Conservation (phyloP, 352 stramenopile genomes). For the Globisporangium nodosum region DNA sequence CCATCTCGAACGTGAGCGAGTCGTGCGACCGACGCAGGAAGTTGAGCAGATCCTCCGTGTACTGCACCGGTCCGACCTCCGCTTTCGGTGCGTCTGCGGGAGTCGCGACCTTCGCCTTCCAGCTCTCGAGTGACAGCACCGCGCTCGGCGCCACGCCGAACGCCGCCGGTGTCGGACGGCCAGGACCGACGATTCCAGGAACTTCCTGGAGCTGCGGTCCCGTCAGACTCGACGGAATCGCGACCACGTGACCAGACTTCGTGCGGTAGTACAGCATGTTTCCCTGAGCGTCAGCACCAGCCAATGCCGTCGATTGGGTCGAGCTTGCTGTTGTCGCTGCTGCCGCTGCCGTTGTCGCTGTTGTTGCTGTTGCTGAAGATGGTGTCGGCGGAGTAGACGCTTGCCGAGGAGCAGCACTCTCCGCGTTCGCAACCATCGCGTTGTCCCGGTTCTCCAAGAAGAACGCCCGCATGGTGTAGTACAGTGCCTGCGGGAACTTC, state of each 20-base stretch:
- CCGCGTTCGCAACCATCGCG: slow-evolving; percentile 43
- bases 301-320: slow-evolving; percentile 7
- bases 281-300: slow-evolving; percentile 3
- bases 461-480: slow-evolving; percentile 97
- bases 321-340: not conserved
- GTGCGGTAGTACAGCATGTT: slow-evolving; percentile 69
- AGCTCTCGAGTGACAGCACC: slow-evolving; percentile 67
- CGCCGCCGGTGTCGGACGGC: slow-evolving; percentile 46
- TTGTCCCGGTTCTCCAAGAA: slow-evolving; percentile 97
- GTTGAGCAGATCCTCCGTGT: slow-evolving; percentile 93
- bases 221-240: slow-evolving; percentile 53
- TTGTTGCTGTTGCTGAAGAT: not conserved
- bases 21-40: slow-evolving; percentile 90
- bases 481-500: slow-evolving; percentile 97
- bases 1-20: slow-evolving; percentile 91
- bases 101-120: slow-evolving; percentile 56
- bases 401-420: slow-evolving; percentile 14
- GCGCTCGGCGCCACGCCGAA: slow-evolving; percentile 62
- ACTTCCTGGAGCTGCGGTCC: slow-evolving; percentile 62
- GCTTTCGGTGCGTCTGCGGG: slow-evolving; percentile 37
- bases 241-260: slow-evolving; percentile 74
- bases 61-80: slow-evolving; percentile 82
- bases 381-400: slow-evolving; percentile 10
- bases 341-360: slow-evolving; percentile 4
- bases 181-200: slow-evolving; percentile 63